Evolutionary conservation across 768 basidiomycete genomes (phyloP), one percentile per base, ranked within the genome.

Genomic region (Boletellus ananiceps): DNA sequence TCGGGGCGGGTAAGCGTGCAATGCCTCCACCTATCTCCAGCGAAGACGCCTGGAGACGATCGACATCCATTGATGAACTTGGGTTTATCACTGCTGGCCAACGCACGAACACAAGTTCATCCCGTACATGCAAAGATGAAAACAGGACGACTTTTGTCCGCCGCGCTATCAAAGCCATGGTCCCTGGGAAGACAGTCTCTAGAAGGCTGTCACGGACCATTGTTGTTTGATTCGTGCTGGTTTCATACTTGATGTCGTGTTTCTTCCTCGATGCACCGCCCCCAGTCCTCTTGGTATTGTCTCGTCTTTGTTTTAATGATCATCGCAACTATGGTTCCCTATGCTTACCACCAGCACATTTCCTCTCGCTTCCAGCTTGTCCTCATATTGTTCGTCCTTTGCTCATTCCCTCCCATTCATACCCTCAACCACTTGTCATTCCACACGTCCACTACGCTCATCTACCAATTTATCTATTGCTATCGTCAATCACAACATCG

Each of bases 21-120:
- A 83, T 87, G 84, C 84, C 81, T 5, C 83, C 84, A 4, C 83
- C 87, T 2, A 77, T 88, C 19, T 87, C 84, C 14, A 86, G 83
- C 56, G 81, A 82, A 13, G 82, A 84, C 50, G 55, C 68, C 39
- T 70, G 74, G 57, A 68, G 70, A 47, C 67, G 69, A 31, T 67
- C 74, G 16, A 68, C 73, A 32, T 78, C 80, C 8, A 74, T 82
- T 25, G 86, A 87, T 65, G 87, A 88, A 64, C 65, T 87, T 56
- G 86, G 86, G 19, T 66, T 78, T 46, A 71, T 82, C 55, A 64
- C 66, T 48, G 72, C 66, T 56, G 58, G 65, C 47, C 69, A 66
- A 51, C 61, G 60, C 40, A 45, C 52, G 12, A 58, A 38, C 32
- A 31, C 49, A 13, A 54, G 49, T 47, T 59, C 55, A 46, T 52